Percentiles rank a stretch among this genome's conserved stretches.
These are phyloP conservation scores for Saccharomyces mikatae DNA, from an alignment of 805 yeast species.

Conservation along the genomic window DNA sequence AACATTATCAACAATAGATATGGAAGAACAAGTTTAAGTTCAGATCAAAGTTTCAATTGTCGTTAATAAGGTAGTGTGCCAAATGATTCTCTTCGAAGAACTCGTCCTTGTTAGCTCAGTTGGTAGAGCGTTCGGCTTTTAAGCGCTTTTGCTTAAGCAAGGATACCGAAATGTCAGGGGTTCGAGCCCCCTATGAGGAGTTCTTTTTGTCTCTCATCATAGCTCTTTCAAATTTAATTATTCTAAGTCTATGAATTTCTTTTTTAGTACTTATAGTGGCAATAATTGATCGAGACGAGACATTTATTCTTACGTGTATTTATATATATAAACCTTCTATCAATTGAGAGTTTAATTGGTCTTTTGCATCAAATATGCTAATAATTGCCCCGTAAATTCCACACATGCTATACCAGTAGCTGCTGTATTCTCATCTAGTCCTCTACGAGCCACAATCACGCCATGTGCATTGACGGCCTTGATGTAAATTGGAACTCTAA, in stretches of 20 bases:
- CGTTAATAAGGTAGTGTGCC: too few relatives aligned
- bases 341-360: neutral
- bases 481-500: constrained; percentile 65
- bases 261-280: too few relatives aligned
- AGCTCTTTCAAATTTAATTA: too few relatives aligned
- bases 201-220: constrained; percentile 23
- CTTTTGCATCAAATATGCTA: constrained; percentile 13
- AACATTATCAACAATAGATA: too few relatives aligned
- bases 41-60: too few relatives aligned
- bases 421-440: constrained; percentile 33
- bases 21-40: too few relatives aligned
- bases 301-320: too few relatives aligned
- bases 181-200: constrained; percentile 46
- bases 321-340: neutral
- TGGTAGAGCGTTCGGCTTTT: constrained; percentile 67
- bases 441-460: constrained; percentile 73
- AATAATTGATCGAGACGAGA: too few relatives aligned
- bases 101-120: constrained; percentile 54
- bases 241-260: too few relatives aligned
- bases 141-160: constrained; percentile 33
- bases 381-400: constrained; percentile 23
- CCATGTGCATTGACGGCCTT: constrained; percentile 78
- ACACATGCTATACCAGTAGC: constrained; percentile 24
- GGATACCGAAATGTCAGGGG: constrained; percentile 44
- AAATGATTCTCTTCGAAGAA: constrained; percentile 26